Evolutionary conservation across 1,284 basidiomycete genomes (phyloP), one percentile per base, ranked within the genome.

Genomic region (Afroboletus lepidellus): DNA sequence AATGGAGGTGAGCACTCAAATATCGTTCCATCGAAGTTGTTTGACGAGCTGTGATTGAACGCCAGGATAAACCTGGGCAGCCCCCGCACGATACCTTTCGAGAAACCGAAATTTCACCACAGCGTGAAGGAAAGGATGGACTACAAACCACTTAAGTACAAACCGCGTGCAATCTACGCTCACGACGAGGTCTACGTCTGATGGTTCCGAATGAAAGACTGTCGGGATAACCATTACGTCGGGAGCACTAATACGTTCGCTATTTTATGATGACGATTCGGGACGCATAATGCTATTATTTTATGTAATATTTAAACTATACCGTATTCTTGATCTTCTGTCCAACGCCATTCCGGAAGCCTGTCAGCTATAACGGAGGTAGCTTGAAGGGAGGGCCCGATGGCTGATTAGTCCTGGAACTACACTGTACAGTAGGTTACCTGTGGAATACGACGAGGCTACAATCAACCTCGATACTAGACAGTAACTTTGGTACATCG

Each of bases 51-150:
- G 25, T 20, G 36, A 50, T 41, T 18, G 45, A 12, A 16, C 13
- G n/a, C 2, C 25, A 69, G 67, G 25, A 41, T 70, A 11, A 69
- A 72, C 33, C 21, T 64, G 2, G 67, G 67, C 30, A 67, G 47
- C 25, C 67, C 67, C 3, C 67, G 67, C 12, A 8, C 29, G 11
- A 69, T 69, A 51, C 69, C 62, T 7, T 54, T 37, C 16, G 25
- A 46, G 21, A 33, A 57, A 13, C 69, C 69, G 0, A 62, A 51
- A 32, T 71, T 71, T 41, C 70, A 69, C 39, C 56, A 58, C 39
- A 66, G 67, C 1, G 70, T 69, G 30, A 66, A 70, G 53, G 48
- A 64, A 41, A 66, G 67, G 48, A 66, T 69, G 57, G 48, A 58
- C 15, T 43, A 53, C 30, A 33, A 48, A 37, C 44, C 52, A 3